Evolutionary conservation across 192 early-diverging fungal genomes (phyloP).

Genomic region (Umbelopsis sp.): DNA sequence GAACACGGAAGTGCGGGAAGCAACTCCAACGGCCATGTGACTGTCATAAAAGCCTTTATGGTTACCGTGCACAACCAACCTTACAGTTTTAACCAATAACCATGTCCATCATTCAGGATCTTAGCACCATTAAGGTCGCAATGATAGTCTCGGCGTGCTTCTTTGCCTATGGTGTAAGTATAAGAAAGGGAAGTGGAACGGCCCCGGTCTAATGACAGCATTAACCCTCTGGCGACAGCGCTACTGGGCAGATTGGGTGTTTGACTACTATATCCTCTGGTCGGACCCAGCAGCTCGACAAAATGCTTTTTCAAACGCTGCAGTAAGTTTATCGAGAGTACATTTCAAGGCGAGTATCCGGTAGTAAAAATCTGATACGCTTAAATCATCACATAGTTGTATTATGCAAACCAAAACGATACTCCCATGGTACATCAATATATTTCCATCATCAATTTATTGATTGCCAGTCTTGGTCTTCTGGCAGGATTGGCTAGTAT

Average conservation of each 20-base stretch:
- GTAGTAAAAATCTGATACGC: background rate
- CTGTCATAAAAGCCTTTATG: background rate
- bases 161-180: constrained; percentile 38
- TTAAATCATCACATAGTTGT: constrained; percentile 13
- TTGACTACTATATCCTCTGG: constrained; percentile 36
- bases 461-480: constrained; percentile 32
- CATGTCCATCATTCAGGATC: constrained; percentile 15
- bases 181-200: background rate
- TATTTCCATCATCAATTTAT: constrained; percentile 31
- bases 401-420: constrained; percentile 28
- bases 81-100: background rate
- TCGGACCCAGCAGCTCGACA: constrained; percentile 28
- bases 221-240: background rate
- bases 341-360: background rate
- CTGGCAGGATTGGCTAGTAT: constrained; percentile 34
- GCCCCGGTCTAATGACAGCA: no score
- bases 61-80: background rate
- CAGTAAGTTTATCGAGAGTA: constrained; percentile 20
- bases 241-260: constrained; percentile 39
- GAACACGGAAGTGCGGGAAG: no score
- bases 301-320: constrained; percentile 28
- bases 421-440: constrained; percentile 32
- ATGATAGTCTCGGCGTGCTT: constrained; percentile 37
- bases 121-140: constrained; percentile 25
- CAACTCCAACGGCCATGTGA: background rate